Evolutionary conservation across 225 moss, liverwort and hornwort species (phyloP).

Genomic region (Ulota crispa): DNA sequence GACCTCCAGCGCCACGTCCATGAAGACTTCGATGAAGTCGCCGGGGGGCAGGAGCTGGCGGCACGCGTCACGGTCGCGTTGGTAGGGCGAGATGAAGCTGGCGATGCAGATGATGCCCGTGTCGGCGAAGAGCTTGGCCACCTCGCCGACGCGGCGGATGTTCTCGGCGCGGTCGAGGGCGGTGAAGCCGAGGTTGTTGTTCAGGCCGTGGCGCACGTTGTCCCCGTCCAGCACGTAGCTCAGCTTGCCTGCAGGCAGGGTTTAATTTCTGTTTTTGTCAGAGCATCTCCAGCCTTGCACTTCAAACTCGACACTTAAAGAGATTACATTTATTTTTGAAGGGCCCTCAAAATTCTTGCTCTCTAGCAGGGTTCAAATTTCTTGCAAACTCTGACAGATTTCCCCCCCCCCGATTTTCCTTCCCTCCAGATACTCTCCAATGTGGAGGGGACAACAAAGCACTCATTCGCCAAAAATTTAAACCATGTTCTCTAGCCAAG

Average conservation of each 20-base stretch:
- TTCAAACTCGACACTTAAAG: too few relatives aligned
- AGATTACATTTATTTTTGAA: too few relatives aligned
- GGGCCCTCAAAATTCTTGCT: too few relatives aligned
- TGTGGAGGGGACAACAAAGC: too few relatives aligned
- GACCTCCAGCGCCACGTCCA: conserved; percentile 62
- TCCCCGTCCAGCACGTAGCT: conserved; percentile 70
- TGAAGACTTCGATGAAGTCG: conserved; percentile 66
- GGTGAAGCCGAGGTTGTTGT: conserved; percentile 62
- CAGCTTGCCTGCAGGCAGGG: conserved; percentile 39
- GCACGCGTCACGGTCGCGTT: conserved; percentile 55
- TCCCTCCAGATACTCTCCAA: too few relatives aligned
- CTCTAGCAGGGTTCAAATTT: too few relatives aligned
- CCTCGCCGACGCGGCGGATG: conserved; percentile 65
- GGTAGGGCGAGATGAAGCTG: conserved; percentile 72
- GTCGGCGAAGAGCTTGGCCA: conserved; percentile 64
- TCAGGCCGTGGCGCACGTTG: conserved; percentile 65
- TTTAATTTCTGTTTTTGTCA: too few relatives aligned
- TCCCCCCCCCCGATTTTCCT: too few relatives aligned
- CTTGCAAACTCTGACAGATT: too few relatives aligned
- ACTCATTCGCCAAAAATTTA: too few relatives aligned
- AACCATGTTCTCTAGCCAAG: too few relatives aligned
- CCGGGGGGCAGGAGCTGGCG: conserved; percentile 41
- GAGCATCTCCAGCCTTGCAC: too few relatives aligned
- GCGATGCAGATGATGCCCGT: conserved; percentile 64
- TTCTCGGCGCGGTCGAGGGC: conserved; percentile 60